Conservation (phyloP, 2,329 filamentous ascomycete species). For the Trichoderma koningiopsis region DNA sequence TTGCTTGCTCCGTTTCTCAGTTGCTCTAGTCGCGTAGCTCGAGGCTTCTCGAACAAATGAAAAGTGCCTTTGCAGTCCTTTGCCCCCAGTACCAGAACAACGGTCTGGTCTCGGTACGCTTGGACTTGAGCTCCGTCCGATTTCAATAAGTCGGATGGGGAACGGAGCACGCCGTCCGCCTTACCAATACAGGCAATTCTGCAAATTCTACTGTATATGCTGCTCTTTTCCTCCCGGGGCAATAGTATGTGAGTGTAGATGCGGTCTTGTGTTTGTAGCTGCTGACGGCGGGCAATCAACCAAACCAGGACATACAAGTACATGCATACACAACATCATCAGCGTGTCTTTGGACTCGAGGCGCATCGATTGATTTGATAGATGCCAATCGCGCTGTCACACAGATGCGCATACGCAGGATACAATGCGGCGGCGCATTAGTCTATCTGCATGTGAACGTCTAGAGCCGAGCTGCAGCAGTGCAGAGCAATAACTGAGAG, state of each 20-base stretch:
- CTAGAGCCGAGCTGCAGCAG: constrained; percentile 12
- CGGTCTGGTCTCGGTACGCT: constrained; percentile 1
- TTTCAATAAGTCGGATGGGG: not conserved
- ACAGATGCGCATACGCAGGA: not conserved
- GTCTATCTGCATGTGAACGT: constrained; percentile 15
- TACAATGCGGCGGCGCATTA: constrained; percentile 9
- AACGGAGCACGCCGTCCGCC: constrained; percentile 13
- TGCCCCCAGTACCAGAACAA: constrained; percentile 10
- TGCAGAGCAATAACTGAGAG: not conserved
- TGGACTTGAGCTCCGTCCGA: not conserved
- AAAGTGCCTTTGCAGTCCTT: not conserved
- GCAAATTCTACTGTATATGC: not conserved
- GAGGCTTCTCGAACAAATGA: constrained; percentile 21
- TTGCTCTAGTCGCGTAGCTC: not conserved
- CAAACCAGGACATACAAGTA: not conserved
- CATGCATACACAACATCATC: not conserved
- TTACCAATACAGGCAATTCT: not conserved
- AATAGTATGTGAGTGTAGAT: not conserved
- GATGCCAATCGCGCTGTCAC: not conserved
- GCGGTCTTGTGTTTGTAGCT: not conserved
- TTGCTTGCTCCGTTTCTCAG: not conserved
- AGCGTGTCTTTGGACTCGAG: not conserved
- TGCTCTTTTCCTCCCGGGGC: not conserved
- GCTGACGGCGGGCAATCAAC: not conserved
- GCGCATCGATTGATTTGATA: not conserved